A percentile compares a stretch with the other conserved stretches of the same genome.
phyloP scores from a whole-genome alignment of 805 yeast genomes.

The Lachancea kluyveri region DNA sequence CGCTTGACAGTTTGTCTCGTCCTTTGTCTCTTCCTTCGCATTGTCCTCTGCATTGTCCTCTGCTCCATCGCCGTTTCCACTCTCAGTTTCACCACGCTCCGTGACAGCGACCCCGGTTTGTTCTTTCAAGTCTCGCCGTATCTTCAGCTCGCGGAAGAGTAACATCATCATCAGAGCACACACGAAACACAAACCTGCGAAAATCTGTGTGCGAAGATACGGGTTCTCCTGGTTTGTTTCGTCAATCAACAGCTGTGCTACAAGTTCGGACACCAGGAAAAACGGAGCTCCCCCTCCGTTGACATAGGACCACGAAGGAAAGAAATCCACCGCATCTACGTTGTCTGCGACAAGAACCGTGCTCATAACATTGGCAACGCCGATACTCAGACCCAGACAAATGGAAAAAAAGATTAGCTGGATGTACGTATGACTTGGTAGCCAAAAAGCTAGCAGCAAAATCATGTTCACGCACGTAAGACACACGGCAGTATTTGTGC shows the following conservation, averaged over 20 bases:
- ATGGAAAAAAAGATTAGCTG: constrained; percentile 38
- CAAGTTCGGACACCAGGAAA: constrained; percentile 45
- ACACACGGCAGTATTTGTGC: constrained; percentile 39
- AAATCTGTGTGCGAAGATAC: constrained; percentile 53
- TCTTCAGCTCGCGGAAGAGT: constrained; percentile 47
- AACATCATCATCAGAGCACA: constrained; percentile 37
- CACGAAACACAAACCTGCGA: constrained; percentile 47
- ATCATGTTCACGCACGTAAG: constrained; percentile 33
- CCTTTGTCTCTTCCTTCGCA: no score
- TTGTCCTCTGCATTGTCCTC: constrained; percentile 6
- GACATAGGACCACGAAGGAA: constrained; percentile 35
- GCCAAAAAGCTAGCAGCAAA: constrained; percentile 44
- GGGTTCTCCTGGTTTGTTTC: constrained; percentile 32
- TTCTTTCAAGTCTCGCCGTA: constrained; percentile 34
- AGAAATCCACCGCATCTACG: constrained; percentile 32
- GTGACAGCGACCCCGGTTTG: no score
- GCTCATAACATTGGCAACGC: constrained; percentile 40
- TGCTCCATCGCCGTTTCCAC: constrained; percentile 8
- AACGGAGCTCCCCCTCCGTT: constrained; percentile 29
- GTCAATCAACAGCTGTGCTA: constrained; percentile 45
- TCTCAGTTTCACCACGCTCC: constrained; percentile 19
- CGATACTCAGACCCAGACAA: constrained; percentile 39
- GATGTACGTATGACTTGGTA: constrained; percentile 37
- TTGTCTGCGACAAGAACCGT: constrained; percentile 38
- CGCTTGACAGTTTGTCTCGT: no score